Conservation (phyloP, 2,329 filamentous ascomycete species). For the Corinectria fuckeliana region DNA sequence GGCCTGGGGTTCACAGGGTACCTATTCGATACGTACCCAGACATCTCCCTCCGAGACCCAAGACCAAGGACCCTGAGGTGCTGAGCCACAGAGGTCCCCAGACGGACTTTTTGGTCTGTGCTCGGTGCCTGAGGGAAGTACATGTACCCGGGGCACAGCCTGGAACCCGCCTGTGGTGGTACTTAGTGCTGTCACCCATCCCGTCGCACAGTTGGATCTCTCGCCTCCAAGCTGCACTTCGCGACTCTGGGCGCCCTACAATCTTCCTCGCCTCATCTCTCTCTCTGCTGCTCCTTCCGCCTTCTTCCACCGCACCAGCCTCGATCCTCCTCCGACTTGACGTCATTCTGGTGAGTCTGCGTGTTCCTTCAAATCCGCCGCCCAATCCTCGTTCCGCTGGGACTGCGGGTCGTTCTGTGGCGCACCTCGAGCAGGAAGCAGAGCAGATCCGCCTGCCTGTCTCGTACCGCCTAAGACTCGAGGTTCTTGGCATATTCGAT, state of each 20-base stretch:
- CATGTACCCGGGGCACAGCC: not conserved
- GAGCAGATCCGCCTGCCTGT: not conserved
- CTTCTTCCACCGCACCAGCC: constrained; percentile 6
- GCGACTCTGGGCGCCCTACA: not conserved
- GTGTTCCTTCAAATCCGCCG: constrained; percentile 23
- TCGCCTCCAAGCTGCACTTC: constrained; percentile 10
- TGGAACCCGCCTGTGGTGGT: no score
- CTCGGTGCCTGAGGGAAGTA: constrained; percentile 5
- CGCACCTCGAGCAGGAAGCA: constrained; percentile 4
- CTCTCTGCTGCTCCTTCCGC: not conserved
- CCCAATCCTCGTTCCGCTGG: constrained; percentile 20
- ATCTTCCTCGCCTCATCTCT: not conserved
- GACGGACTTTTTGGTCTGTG: constrained; percentile 11
- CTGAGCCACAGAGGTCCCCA: constrained; percentile 38
- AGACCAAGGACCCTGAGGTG: constrained; percentile 8
- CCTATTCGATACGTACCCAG: not conserved
- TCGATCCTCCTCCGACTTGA: constrained; percentile 24
- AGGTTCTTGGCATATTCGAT: not conserved
- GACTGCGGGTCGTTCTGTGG: constrained; percentile 2
- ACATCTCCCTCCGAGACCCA: not conserved
- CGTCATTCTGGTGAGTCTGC: constrained; percentile 37
- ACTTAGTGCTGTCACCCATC: no score
- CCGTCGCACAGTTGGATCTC: not conserved
- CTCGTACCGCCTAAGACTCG: not conserved
- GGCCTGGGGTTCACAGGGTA: not conserved